Conservation (phyloP, 2,329 filamentous ascomycete species). For the Ophiosphaerella narmari region DNA sequence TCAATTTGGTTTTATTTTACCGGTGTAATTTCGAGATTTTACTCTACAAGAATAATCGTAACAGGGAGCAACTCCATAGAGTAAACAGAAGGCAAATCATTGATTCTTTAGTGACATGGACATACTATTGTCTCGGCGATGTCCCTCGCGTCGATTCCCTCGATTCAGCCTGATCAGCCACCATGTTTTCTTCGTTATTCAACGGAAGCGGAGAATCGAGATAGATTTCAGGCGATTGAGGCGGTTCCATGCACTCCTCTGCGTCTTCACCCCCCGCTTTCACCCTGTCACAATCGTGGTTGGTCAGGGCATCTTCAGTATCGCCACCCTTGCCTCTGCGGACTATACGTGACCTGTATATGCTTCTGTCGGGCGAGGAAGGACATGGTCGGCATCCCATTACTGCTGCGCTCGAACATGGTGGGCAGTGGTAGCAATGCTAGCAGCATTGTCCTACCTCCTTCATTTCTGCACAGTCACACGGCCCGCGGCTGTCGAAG, state of each 20-base stretch:
- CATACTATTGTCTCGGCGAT: neutral
- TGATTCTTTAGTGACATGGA: neutral
- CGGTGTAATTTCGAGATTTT: neutral
- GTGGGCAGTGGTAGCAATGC: slow-evolving; percentile 2
- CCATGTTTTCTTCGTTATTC: neutral
- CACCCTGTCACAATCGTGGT: neutral
- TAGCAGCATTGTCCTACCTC: slow-evolving; percentile 1
- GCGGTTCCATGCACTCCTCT: neutral
- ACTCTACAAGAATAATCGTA: neutral
- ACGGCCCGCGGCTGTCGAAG: neutral
- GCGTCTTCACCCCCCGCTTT: neutral
- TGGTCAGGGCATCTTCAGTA: neutral
- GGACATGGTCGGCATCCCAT: slow-evolving; percentile 1
- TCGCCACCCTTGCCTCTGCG: neutral
- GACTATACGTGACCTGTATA: neutral
- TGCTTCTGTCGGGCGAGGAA: slow-evolving; percentile 1
- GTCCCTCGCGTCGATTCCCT: neutral
- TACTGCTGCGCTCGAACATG: slow-evolving; percentile 1
- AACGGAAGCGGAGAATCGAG: neutral
- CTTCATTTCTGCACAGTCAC: neutral
- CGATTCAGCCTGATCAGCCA: neutral
- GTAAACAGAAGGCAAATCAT: neutral
- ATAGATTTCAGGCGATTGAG: neutral
- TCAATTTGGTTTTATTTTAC: neutral
- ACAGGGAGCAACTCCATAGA: neutral